Percentiles rank a stretch among this genome's conserved stretches.
These are phyloP conservation scores for Westerdykella ornata DNA, from an alignment of 2,329 filamentous ascomycete species.

Conservation along the genomic window DNA sequence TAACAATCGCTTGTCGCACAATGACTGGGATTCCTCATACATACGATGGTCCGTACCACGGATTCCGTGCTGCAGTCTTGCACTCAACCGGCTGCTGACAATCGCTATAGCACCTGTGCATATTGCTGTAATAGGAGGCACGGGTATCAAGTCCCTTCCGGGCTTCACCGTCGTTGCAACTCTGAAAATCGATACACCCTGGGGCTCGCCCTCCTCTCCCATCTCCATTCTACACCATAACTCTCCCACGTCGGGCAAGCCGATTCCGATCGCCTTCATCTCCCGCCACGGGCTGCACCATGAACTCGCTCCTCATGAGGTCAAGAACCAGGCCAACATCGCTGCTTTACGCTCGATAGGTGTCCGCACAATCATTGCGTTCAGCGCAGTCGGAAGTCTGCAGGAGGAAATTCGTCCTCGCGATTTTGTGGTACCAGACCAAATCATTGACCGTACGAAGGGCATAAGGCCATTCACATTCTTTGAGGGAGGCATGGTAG, in stretches of 20 bases:
- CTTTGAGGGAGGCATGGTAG: constrained; percentile 86
- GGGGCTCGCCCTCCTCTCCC: constrained; percentile 70
- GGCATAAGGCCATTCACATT: constrained; percentile 91
- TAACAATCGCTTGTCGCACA: constrained; percentile 13
- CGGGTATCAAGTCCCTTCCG: constrained; percentile 79
- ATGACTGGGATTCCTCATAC: constrained; percentile 32
- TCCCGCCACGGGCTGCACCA: constrained; percentile 87
- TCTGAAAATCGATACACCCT: constrained; percentile 73
- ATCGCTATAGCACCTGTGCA: constrained; percentile 40
- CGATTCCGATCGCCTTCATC: constrained; percentile 74
- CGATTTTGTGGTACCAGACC: constrained; percentile 94
- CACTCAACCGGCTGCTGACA: constrained; percentile 7
- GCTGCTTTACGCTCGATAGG: constrained; percentile 90
- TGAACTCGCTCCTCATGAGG: constrained; percentile 85
- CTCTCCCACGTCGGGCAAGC: constrained; percentile 58
- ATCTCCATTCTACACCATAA: constrained; percentile 87
- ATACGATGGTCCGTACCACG: constrained; percentile 22
- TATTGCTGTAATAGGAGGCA: constrained; percentile 59
- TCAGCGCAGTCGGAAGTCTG: constrained; percentile 88
- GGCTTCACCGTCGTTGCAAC: constrained; percentile 79
- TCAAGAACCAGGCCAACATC: constrained; percentile 92
- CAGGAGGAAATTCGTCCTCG: constrained; percentile 89
- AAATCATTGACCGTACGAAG: constrained; percentile 96
- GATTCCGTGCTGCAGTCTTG: not conserved
- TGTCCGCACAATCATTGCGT: constrained; percentile 85